Conservation (phyloP, 768 basidiomycete genomes). For the Ramaria sp. region DNA sequence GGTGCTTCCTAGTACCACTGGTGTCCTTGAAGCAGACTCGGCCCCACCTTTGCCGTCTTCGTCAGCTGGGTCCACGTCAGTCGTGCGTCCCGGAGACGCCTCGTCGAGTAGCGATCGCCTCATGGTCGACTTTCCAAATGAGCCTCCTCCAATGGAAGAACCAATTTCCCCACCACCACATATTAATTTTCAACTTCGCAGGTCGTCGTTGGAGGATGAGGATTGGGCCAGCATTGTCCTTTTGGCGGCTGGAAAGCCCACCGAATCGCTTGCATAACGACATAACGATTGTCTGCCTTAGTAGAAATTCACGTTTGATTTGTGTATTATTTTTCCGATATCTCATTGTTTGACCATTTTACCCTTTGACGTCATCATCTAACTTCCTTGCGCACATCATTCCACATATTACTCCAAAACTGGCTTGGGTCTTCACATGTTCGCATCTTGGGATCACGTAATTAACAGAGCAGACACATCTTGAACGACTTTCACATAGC, state of each 20-base stretch:
- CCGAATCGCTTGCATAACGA: not conserved
- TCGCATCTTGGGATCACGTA: no score
- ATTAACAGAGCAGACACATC: no score
- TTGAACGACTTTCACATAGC: no score
- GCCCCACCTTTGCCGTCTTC: not conserved
- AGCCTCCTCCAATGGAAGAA: not conserved
- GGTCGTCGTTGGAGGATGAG: conserved; percentile 26
- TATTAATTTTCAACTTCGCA: conserved; percentile 6
- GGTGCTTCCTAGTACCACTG: not conserved
- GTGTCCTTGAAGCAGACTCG: not conserved
- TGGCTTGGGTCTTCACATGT: no score
- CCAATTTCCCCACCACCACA: conserved; percentile 9
- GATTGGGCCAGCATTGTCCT: conserved; percentile 72
- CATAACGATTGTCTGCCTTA: not conserved
- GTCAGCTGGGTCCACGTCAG: conserved; percentile 6
- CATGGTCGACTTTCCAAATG: conserved; percentile 1
- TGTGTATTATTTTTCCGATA: not conserved
- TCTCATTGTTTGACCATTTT: no score
- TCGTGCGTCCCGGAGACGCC: not conserved
- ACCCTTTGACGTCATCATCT: no score
- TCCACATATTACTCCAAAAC: no score
- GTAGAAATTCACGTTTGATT: not conserved
- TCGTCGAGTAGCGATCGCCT: conserved; percentile 2
- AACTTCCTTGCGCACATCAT: no score
- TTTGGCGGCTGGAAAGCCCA: conserved; percentile 39